Conservation (phyloP, 1,284 basidiomycete species). For the Tilletia setariae region DNA sequence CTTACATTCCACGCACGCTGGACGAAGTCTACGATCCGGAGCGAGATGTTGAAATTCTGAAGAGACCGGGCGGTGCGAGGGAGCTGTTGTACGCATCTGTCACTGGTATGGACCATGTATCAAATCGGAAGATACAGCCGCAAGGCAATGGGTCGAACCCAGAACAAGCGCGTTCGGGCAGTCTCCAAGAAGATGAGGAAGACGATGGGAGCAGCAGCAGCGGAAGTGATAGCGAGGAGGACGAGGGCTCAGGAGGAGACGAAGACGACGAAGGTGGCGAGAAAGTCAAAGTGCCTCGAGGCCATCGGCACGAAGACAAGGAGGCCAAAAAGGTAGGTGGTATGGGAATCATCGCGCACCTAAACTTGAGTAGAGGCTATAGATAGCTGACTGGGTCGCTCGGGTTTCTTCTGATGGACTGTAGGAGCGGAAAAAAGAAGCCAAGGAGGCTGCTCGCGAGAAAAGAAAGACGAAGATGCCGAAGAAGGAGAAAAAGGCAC, state of each 20-base stretch:
- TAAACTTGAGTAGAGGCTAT: neutral
- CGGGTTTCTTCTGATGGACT: neutral
- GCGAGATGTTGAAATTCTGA: constrained; percentile 37
- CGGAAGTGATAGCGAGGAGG: neutral
- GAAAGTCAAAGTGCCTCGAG: constrained; percentile 20
- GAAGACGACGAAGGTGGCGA: constrained; percentile 17
- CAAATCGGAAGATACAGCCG: constrained; percentile 6
- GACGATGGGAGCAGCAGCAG: constrained; percentile 14
- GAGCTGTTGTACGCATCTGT: constrained; percentile 31
- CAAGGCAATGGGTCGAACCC: neutral
- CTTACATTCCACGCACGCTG: constrained; percentile 50
- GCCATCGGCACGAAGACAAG: constrained; percentile 29
- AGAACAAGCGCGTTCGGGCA: neutral
- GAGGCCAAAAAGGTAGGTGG: constrained; percentile 26
- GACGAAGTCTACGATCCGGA: constrained; percentile 51
- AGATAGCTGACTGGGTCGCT: neutral
- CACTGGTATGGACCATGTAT: constrained; percentile 26
- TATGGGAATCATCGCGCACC: neutral
- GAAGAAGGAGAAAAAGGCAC: constrained; percentile 47
- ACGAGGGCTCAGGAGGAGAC: neutral
- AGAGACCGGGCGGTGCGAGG: constrained; percentile 20
- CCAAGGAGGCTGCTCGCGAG: constrained; percentile 43
- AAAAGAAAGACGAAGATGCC: constrained; percentile 51
- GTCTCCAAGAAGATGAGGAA: neutral
- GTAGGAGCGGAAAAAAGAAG: constrained; percentile 39